Conservation (phyloP, 352 stramenopile species). For the Lagenidium giganteum region DNA sequence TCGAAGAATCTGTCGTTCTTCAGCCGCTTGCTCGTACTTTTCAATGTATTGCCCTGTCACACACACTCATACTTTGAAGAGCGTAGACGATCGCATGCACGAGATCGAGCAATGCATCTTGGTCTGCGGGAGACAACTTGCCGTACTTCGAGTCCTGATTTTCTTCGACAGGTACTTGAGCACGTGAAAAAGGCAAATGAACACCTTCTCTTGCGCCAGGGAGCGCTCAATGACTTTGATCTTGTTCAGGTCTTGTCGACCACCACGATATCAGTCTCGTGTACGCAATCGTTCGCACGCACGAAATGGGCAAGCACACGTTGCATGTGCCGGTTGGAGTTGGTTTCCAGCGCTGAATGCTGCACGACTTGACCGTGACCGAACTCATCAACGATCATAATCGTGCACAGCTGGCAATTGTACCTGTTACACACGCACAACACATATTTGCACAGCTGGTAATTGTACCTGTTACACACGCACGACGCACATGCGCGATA, state of each 20-base stretch:
- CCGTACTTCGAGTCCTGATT: constrained; percentile 3
- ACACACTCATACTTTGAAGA: neutral
- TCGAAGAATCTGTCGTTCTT: constrained; percentile 4
- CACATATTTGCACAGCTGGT: too few relatives aligned
- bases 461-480: too few relatives aligned
- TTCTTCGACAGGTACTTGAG: constrained; percentile 1
- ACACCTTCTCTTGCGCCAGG: neutral
- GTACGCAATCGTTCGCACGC: constrained; percentile 2
- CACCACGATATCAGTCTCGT: constrained; percentile 8
- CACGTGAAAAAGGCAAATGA: constrained; percentile 7
- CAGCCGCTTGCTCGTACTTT: constrained; percentile 3
- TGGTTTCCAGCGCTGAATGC: constrained; percentile 10
- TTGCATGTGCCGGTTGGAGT: constrained; percentile 11
- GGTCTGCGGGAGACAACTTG: constrained; percentile 13
- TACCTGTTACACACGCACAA: constrained; percentile 2
- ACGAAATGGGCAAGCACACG: neutral
- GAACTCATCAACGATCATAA: constrained; percentile 14
- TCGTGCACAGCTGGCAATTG: constrained; percentile 12
- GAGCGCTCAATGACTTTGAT: neutral
- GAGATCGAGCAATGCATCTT: neutral
- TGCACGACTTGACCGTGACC: constrained; percentile 1
- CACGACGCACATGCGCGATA: too few relatives aligned
- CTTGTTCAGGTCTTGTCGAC: constrained; percentile 18
- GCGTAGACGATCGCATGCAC: constrained; percentile 21
- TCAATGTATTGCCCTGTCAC: too few relatives aligned